These are phyloP conservation scores for Dioscorea zingiberensis DNA, from an alignment of 106 monocot species.

Conservation along the genomic window DNA sequence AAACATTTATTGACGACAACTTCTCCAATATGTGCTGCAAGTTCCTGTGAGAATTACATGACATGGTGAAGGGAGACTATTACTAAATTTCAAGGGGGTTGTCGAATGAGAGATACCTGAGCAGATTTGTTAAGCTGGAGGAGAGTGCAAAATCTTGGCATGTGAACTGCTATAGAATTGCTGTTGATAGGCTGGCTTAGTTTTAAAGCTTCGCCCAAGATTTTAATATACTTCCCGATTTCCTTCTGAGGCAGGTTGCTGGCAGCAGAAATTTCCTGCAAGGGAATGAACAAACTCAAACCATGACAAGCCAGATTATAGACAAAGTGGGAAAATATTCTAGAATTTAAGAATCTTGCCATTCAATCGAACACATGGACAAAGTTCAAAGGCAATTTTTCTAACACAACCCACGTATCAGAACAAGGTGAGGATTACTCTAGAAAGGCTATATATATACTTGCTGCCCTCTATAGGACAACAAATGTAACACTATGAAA, in stretches of 20 bases:
- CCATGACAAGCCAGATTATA: too few relatives aligned
- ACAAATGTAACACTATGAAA: too few relatives aligned
- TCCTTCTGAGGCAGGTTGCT: slow-evolving; percentile 97
- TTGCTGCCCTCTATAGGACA: too few relatives aligned
- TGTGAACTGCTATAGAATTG: slow-evolving; percentile 98
- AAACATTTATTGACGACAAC: slow-evolving; percentile 97
- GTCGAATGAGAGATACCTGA: slow-evolving; percentile 40
- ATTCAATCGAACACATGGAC: too few relatives aligned
- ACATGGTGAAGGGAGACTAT: background rate
- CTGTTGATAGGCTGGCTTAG: slow-evolving; percentile 96
- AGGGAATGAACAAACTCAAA: too few relatives aligned
- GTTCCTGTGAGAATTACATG: slow-evolving; percentile 46
- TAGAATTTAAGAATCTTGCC: too few relatives aligned
- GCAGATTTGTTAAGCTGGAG: slow-evolving; percentile 99
- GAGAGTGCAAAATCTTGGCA: slow-evolving; percentile 94
- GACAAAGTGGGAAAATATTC: too few relatives aligned
- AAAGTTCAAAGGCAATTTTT: too few relatives aligned
- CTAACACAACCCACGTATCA: too few relatives aligned
- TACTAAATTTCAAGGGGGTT: background rate
- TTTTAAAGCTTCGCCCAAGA: slow-evolving; percentile 89
- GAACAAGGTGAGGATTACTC: too few relatives aligned
- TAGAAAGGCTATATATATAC: too few relatives aligned
- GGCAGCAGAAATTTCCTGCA: slow-evolving; percentile 88
- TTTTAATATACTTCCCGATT: slow-evolving; percentile 98
- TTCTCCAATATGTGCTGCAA: slow-evolving; percentile 98